Evolutionary conservation across 371 early-diverging fungal genomes (phyloP).

Genomic region (Mucor velutinosus): DNA sequence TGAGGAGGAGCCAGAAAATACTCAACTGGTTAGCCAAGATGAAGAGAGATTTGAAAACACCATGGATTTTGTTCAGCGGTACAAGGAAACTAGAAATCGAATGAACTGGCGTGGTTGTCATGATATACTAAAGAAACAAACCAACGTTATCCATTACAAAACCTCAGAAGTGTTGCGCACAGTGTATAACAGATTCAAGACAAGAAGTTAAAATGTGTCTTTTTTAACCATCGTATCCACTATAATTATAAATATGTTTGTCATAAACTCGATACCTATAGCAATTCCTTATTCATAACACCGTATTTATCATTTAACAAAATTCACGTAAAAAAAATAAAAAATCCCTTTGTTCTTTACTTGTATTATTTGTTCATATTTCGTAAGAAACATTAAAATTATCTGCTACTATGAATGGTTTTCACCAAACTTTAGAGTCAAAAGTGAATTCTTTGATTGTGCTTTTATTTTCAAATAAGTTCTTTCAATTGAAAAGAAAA

Average conservation of each 20-base stretch:
- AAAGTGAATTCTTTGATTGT: too few species aligned
- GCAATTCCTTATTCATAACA: slow-evolving; percentile 12
- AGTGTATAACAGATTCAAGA: slow-evolving; percentile 19
- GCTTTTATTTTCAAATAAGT: too few species aligned
- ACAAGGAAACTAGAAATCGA: slow-evolving; percentile 16
- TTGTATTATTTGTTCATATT: not conserved
- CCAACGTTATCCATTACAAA: slow-evolving; percentile 17
- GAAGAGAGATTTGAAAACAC: slow-evolving; percentile 17
- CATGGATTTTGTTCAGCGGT: slow-evolving; percentile 15
- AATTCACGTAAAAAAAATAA: not conserved
- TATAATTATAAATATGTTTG: slow-evolving; percentile 16
- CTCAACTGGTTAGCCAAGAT: slow-evolving; percentile 19
- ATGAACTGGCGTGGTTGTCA: slow-evolving; percentile 21
- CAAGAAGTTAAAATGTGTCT: slow-evolving; percentile 20
- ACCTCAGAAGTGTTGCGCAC: slow-evolving; percentile 16
- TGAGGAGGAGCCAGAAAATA: slow-evolving; percentile 12
- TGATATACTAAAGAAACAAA: slow-evolving; percentile 15
- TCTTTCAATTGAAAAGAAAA: too few species aligned
- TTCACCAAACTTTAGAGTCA: too few species aligned
- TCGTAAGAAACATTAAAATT: too few species aligned
- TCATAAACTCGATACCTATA: slow-evolving; percentile 17
- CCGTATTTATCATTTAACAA: slow-evolving; percentile 14
- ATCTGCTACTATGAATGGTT: too few species aligned
- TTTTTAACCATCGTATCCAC: slow-evolving; percentile 18
- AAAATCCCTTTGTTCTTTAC: not conserved